Percentiles rank a stretch among this genome's conserved stretches.
These are phyloP conservation scores for Kuraishia molischiana DNA, from an alignment of 805 yeast genomes.

Conservation along the genomic window DNA sequence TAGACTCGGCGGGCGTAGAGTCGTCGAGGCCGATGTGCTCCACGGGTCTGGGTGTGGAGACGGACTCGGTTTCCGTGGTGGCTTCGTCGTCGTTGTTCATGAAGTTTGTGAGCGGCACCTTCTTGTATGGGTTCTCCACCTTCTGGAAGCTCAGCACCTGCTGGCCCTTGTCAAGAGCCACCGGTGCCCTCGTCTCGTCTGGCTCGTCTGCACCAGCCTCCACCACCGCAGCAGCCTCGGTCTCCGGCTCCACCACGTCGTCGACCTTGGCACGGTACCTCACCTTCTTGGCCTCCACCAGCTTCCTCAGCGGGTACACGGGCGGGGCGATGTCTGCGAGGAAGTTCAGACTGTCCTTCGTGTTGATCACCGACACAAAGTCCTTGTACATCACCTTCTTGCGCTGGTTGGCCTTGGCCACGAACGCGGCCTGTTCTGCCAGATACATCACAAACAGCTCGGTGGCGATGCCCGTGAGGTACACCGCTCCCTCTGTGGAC, in stretches of 20 bases:
- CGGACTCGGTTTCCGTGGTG: neutral
- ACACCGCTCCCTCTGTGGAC: slow-evolving; percentile 64
- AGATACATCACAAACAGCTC: slow-evolving; percentile 64
- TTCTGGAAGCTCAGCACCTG: slow-evolving; percentile 4
- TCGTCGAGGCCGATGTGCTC: too few relatives aligned
- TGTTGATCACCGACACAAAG: slow-evolving; percentile 51
- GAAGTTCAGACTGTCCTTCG: slow-evolving; percentile 52
- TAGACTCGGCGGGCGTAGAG: too few relatives aligned
- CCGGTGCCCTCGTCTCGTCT: slow-evolving; percentile 3
- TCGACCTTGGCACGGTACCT: slow-evolving; percentile 9
- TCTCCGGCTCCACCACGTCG: slow-evolving; percentile 1
- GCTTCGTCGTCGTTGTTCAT: slow-evolving; percentile 3
- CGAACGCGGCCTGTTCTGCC: slow-evolving; percentile 59
- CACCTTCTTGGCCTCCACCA: slow-evolving; percentile 33
- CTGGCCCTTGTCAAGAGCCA: slow-evolving; percentile 5
- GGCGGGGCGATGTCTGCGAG: slow-evolving; percentile 61
- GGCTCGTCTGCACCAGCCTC: too few relatives aligned
- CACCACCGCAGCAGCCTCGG: slow-evolving; percentile 1
- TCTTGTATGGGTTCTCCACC: slow-evolving; percentile 3
- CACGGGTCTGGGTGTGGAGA: neutral
- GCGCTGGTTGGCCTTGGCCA: slow-evolving; percentile 55
- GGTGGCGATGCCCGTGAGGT: slow-evolving; percentile 67
- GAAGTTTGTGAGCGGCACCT: neutral
- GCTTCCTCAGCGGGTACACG: slow-evolving; percentile 38
- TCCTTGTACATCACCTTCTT: slow-evolving; percentile 66